Base-by-base conservation (phyloP, 345 rosid species). In the Rhizophora apiculata region DNA sequence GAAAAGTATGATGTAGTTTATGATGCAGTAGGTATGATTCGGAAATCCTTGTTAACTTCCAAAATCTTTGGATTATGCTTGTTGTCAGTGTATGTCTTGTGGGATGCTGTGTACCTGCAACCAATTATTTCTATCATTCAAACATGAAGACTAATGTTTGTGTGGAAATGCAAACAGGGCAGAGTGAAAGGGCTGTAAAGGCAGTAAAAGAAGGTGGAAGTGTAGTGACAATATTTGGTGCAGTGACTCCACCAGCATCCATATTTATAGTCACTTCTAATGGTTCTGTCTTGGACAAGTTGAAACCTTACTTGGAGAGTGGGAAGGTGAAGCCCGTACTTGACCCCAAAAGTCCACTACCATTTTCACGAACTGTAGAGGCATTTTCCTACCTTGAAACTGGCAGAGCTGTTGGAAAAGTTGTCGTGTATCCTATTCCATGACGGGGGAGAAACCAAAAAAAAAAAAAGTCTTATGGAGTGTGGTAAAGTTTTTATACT, bases 161-260 rank as follows among this genome's bases (percentile, higher is more conserved):
- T n/a, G 21, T 4, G 9, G 20, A 52, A 69, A 21, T 30, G 39
- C n/a, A 55, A 63, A 63, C 63, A 56, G 68, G 75, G 34, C 54
- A 55, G n/a, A 9, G 54, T 53, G 67, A 62, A 24, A 62, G 36
- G 30, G 69, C 75, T 6, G 20, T 64, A 7, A 72, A 72, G 60
- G 75, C 69, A 30, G 75, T 64, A 67, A 70, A 70, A 62, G 62
- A 62, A 62, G 74, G 67, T 27, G 75, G 75, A 55, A 29, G 69
- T 26, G 75, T 64, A 5, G 75, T 56, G 46, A 48, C 63, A 29
- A 72, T 72, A 56, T 19, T 21, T 1, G 74, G 74, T 8, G 53
- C 51, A n/a, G 19, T 64, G 8, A 63, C 43, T 20, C 63, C 68
- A 6, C 75, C 75, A 21, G 75, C 75, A 46, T 20, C 37, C 21